Conservation (phyloP, 352 stramenopile species). For the Phytophthora sojae region DNA sequence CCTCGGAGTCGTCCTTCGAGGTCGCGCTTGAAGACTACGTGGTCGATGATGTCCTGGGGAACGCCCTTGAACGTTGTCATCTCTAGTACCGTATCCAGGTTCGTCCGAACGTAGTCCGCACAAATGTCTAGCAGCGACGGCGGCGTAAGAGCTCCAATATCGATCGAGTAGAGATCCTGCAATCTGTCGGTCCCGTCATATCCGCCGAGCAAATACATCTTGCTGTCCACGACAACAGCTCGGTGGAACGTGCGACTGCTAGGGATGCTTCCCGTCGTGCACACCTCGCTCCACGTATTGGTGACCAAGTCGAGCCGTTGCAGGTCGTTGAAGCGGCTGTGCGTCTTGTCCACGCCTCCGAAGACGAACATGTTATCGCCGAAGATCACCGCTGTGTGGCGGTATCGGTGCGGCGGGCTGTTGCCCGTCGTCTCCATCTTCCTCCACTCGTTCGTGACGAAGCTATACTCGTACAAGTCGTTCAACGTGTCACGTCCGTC, state of each 20-base stretch:
- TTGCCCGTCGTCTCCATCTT: conserved; percentile 62
- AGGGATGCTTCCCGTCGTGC: conserved; percentile 80
- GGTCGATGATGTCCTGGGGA: conserved; percentile 76
- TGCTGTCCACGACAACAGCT: conserved; percentile 76
- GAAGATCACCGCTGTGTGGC: conserved; percentile 86
- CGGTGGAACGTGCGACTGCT: conserved; percentile 90
- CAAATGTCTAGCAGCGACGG: conserved; percentile 80
- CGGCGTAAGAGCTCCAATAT: conserved; percentile 79
- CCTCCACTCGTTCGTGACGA: conserved; percentile 74
- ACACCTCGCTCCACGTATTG: conserved; percentile 88
- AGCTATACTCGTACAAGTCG: conserved; percentile 83
- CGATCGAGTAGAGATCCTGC: conserved; percentile 87
- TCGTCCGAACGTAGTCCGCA: conserved; percentile 71
- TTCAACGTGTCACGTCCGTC: conserved; percentile 89
- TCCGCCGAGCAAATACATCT: conserved; percentile 89
- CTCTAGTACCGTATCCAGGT: conserved; percentile 68
- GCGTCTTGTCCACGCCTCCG: conserved; percentile 90
- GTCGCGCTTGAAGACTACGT: conserved; percentile 84
- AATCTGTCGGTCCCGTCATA: conserved; percentile 88
- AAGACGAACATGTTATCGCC: conserved; percentile 91
- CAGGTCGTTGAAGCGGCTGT: conserved; percentile 89
- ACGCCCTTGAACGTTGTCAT: conserved; percentile 82
- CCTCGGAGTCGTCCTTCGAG: conserved; percentile 66
- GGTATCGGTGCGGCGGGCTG: conserved; percentile 81
- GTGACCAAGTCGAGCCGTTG: conserved; percentile 79